Evolutionary conservation across 1,284 basidiomycete species (phyloP).

Genomic region (Trichosporon sp.): DNA sequence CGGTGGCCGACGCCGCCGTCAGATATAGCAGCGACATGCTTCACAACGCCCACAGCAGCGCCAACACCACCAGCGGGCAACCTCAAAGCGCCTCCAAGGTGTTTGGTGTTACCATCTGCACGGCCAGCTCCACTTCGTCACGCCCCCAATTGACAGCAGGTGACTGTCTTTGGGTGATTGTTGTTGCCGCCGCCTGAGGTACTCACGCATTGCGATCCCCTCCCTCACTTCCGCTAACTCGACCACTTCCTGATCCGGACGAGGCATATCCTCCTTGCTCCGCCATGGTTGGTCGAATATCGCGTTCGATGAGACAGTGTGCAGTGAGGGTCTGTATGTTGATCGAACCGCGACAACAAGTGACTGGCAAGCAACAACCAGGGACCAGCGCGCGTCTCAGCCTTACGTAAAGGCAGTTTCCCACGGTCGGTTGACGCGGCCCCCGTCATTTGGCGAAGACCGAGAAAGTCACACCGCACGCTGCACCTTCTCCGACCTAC

Average conservation of each 20-base stretch:
- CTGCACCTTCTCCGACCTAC: not conserved
- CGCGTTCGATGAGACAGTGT: not conserved
- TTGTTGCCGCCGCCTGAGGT: not conserved
- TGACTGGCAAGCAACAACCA: not conserved
- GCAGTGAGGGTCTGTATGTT: not conserved
- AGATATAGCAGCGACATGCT: not conserved
- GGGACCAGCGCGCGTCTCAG: not conserved
- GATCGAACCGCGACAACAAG: slow-evolving; percentile 6
- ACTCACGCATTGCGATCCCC: slow-evolving; percentile 42
- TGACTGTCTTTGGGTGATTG: not conserved
- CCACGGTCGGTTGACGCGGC: not conserved
- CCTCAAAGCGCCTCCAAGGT: not conserved
- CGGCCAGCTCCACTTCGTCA: not conserved
- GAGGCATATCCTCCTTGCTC: slow-evolving; percentile 42
- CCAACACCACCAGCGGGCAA: not conserved
- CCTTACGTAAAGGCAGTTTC: not conserved
- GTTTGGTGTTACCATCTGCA: not conserved
- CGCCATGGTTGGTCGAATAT: slow-evolving; percentile 26
- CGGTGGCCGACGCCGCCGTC: no score
- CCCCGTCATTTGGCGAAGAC: slow-evolving; percentile 4
- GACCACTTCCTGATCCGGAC: slow-evolving; percentile 45
- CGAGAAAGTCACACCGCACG: not conserved
- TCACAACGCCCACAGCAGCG: not conserved
- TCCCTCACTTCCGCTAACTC: slow-evolving; percentile 43
- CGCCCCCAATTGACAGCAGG: not conserved